Base-by-base conservation (phyloP, 2,329 filamentous ascomycete genomes). In the Hymenoscyphus fructigenus region DNA sequence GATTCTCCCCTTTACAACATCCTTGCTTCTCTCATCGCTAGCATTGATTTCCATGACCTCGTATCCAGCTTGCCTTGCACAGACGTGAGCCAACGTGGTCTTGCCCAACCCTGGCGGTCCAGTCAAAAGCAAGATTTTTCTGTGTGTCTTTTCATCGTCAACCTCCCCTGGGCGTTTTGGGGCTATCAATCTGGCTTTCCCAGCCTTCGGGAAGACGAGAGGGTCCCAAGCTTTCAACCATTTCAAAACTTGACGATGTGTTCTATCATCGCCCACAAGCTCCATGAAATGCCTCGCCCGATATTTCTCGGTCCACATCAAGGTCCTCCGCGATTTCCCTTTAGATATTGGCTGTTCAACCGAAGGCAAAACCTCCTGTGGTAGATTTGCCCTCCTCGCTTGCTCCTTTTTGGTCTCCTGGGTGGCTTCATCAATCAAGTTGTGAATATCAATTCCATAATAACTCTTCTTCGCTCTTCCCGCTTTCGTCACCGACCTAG, bases 221-320 rank as follows among this genome's bases (percentile, higher is more conserved):
- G 90, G 84, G 75, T 99, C 95, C 95, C 95, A 99, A 20, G 85
- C 84, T 79, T 98, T 99, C 53, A 99, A 80, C 95, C 95, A 99
- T 61, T 91, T 88, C 63, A 99, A 81, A 4, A 99, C 94, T 66
- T 90, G 85, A 66, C 95, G 87, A 77, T 99, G 96, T 29, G 94
- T 98, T 56, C 93, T 84, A 75, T 99, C 95, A 72, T 99, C 95
- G 32, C 96, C 96, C 58, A 96, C 92, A 0, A 99, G 83, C 71
- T 99, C 95, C 71, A 93, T 91, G 73, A 98, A 99, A 72, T 88
- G 94, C 66, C 88, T 87, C 32, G 95, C 95, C 41, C 95, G 89
- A 75, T 99, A 99, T 76, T 99, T 99, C 75, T 99, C 95, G 0
- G 94, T 97, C 95, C 95, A 99, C 75, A 99, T 81, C 36, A 92